Conservation (phyloP, 345 rosid genomes). For the Dipteronia dyeriana region DNA sequence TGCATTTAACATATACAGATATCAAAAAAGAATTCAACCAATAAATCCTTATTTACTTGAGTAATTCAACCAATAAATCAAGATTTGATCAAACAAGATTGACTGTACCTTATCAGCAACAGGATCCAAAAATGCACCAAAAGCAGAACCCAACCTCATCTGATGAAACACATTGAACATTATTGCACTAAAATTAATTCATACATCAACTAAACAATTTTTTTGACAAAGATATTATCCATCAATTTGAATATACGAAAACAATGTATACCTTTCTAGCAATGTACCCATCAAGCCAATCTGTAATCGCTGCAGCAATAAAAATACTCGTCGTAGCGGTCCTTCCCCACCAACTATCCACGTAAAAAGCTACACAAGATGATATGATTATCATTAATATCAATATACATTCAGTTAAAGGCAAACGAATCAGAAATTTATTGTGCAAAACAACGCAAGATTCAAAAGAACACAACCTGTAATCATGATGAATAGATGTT, state of each 20-base stretch:
- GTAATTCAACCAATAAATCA: neutral
- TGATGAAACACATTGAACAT: constrained; percentile 44
- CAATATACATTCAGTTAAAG: neutral
- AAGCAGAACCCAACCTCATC: constrained; percentile 84
- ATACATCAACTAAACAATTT: neutral
- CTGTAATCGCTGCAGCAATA: constrained; percentile 92
- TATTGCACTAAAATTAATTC: neutral
- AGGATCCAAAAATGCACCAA: constrained; percentile 99
- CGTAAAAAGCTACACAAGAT: constrained; percentile 64
- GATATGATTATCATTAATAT: neutral
- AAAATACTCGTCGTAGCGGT: constrained; percentile 91
- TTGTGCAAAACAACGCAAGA: too few species aligned
- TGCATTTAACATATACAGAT: constrained; percentile 34
- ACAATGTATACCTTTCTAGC: constrained; percentile 73
- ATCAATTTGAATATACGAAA: neutral
- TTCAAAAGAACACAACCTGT: too few species aligned
- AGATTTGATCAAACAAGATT: constrained; percentile 1
- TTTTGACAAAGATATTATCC: neutral
- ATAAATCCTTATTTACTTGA: neutral
- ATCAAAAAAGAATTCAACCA: constrained; percentile 8
- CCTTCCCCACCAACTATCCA: constrained; percentile 91
- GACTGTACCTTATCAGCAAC: constrained; percentile 89
- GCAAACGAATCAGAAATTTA: neutral
- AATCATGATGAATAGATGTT: too few species aligned
- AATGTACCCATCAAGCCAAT: constrained; percentile 98